Evolutionary conservation across 768 basidiomycete genomes (phyloP), one percentile per base, ranked within the genome.

Genomic region (Lactarius quietus): DNA sequence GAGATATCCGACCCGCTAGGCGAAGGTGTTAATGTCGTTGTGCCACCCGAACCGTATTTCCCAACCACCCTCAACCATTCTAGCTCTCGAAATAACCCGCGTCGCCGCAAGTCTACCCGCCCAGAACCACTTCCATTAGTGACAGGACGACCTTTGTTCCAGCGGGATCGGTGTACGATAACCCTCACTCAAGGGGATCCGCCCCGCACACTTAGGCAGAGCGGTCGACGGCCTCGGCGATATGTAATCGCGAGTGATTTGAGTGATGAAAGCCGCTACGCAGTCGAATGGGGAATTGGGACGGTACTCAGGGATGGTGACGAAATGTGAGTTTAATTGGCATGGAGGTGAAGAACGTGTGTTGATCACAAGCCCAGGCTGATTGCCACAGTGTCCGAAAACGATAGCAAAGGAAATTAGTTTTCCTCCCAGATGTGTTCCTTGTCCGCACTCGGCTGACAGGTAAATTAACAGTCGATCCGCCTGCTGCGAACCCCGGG

Each of bases 231-330:
- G 68, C 81, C 84, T 69, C 82, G 84, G 66, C 78, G 76, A 66
- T 99, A 98, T 75, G 81, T 97, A 14, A 89, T 98, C 26, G 91
- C 95, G 6, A 97, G 94, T 72, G 97, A 99, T 82, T 74, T 98
- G 71, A 93, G 91, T 66, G 93, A 97, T 69, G 96, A 99, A 78
- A 89, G 87, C 75, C 82, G 89, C 38, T 99, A 95, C 75, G 97
- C 97, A 0, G 86, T 98, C 7, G 95, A 98, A 75, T 99, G 96
- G 97, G 93, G 92, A 12, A 95, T 98, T 61, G 96, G 95, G 3
- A 98, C 96, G 0, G 96, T 98, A 3, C 78, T 97, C 66, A 79
- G 95, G 67, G 95, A 98, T 76, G 96, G 96, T 2, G 97, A 99
- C 71, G 92, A 95, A 76, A 79, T 94, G 87, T 85, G 61, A 60